Base-by-base conservation (phyloP, 2,329 filamentous ascomycete species). In the Neofusicoccum ribis region DNA sequence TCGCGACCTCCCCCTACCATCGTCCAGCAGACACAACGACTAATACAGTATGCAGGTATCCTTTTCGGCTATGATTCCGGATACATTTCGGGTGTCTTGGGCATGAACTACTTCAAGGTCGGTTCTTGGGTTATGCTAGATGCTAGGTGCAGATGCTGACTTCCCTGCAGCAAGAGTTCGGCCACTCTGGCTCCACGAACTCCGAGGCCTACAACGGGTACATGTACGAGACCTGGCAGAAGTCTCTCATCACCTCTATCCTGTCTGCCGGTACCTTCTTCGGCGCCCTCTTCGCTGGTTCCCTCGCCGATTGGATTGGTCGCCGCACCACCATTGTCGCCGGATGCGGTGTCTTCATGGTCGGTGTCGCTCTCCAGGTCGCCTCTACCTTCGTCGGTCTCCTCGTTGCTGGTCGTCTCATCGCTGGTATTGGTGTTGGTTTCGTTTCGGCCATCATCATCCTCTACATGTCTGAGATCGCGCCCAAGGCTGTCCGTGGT, bases 401-500 rank as follows among this genome's bases (percentile, higher is more conserved):
- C 43, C 89, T 93, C 73, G 81, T 90, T 20, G 87, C 87, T 5
- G 91, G 91, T 44, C 86, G 91, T 68, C 87, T 92, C 73, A 88
- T 93, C 71, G 89, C 90, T 64, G 91, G 91, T 54, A 81, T 91
- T 52, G 89, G 90, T 68, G 89, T 92, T 43, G 90, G 90, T 72
- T 82, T 91, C 68, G 85, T 92, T 64, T 91, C 89, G 23, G 89
- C 90, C 65, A 78, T 81, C 71, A 81, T 83, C 71, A 83, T 83
- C 67, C 71, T 84, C 63, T 96, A 95, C 86, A 94, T 95, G 91
- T 92, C 89, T 56, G 91, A 93, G 80, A 91, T 93, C 74, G 78
- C 81, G 5, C 76, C 76, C 49, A 71, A 70, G 77, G 91, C 91
- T 77, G 89, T 95, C 69, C 87, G 91, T 73, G 63, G 63, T 17